These are phyloP conservation scores for Rubroshorea leprosula DNA, from an alignment of 345 rosid genomes.

Conservation along the genomic window DNA sequence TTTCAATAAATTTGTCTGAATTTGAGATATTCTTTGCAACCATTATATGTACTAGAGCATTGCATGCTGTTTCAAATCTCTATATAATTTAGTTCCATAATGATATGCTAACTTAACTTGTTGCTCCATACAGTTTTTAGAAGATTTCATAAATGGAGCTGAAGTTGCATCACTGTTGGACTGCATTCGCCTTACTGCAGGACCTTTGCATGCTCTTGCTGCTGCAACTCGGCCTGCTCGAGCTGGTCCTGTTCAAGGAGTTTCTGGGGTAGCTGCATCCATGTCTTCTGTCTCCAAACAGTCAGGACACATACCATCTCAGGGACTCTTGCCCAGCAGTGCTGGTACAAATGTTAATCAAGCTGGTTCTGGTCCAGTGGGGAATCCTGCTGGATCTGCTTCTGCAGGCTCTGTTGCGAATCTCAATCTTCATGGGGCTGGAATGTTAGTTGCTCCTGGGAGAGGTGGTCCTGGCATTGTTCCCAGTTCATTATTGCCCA, in stretches of 20 bases:
- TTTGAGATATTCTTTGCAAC: no score
- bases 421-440: slow-evolving; percentile 60
- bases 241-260: slow-evolving; percentile 67
- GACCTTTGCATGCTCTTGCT: slow-evolving; percentile 91
- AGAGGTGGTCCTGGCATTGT: slow-evolving; percentile 97
- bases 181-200: slow-evolving; percentile 95
- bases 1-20: no score
- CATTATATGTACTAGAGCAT: not conserved
- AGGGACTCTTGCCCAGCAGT: slow-evolving; percentile 46
- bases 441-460: slow-evolving; percentile 76
- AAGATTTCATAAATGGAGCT: slow-evolving; percentile 92
- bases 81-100: not conserved
- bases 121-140: slow-evolving; percentile 54
- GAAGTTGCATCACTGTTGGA: slow-evolving; percentile 96
- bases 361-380: slow-evolving; percentile 37
- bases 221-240: slow-evolving; percentile 99
- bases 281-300: slow-evolving; percentile 56
- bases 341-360: slow-evolving; percentile 44
- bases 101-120: slow-evolving; percentile 10
- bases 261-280: slow-evolving; percentile 45
- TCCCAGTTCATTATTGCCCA: slow-evolving; percentile 93
- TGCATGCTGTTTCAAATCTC: not conserved
- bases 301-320: slow-evolving; percentile 49
- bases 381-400: slow-evolving; percentile 42
- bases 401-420: slow-evolving; percentile 51